phyloP scores from a whole-genome alignment of 805 yeast genomes.

The Candida wancherniae region DNA sequence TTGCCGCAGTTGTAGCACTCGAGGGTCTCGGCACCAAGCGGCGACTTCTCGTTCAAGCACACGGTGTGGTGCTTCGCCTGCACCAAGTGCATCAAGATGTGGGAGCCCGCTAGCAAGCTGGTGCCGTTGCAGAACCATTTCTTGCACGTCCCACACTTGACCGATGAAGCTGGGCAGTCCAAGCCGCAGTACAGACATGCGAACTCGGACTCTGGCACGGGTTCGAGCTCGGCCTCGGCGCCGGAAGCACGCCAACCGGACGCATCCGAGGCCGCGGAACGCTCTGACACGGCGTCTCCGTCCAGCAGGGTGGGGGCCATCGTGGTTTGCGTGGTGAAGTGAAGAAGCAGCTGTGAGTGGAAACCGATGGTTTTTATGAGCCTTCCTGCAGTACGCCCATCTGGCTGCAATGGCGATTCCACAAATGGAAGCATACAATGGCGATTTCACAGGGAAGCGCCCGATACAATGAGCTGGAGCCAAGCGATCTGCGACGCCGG shows the following conservation, averaged over 20 bases:
- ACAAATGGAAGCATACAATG: too few species aligned
- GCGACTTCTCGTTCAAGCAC: conserved; percentile 71
- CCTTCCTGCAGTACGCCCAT: too few species aligned
- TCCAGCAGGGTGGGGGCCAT: too few species aligned
- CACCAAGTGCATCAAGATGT: conserved; percentile 81
- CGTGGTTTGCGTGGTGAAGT: too few species aligned
- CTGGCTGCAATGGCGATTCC: too few species aligned
- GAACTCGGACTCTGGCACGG: conserved; percentile 1
- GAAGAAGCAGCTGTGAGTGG: too few species aligned
- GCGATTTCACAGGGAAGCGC: too few species aligned
- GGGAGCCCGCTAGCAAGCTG: conserved; percentile 57
- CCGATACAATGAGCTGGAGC: too few species aligned
- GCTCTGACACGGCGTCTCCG: too few species aligned
- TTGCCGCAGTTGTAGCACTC: conserved; percentile 92
- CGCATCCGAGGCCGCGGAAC: conserved; percentile 5
- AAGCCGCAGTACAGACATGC: conserved; percentile 72
- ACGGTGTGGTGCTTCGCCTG: conserved; percentile 72
- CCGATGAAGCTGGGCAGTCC: conserved; percentile 57
- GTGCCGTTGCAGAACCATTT: conserved; percentile 90
- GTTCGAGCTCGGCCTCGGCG: conserved; percentile 2
- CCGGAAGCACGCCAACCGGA: not conserved
- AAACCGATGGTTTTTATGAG: too few species aligned
- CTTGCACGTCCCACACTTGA: conserved; percentile 69
- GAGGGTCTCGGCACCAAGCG: conserved; percentile 77
- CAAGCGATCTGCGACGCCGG: too few species aligned